These are phyloP conservation scores for Zymoseptoria ardabiliae DNA, from an alignment of 2,329 filamentous ascomycete species.

Conservation along the genomic window DNA sequence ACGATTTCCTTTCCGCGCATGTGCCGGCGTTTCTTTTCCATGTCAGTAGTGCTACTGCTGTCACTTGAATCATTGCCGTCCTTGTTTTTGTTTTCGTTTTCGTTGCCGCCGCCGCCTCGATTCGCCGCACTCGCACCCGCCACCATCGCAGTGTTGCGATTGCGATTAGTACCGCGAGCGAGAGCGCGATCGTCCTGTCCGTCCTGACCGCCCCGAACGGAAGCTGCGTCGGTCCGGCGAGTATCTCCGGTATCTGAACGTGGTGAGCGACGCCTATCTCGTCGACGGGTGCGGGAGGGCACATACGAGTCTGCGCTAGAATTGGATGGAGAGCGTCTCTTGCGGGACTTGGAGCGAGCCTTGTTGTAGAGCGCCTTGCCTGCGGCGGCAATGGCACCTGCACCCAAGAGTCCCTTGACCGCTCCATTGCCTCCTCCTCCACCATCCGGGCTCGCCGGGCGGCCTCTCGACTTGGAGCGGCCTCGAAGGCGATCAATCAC, in stretches of 20 bases:
- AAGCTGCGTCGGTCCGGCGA: constrained; percentile 29
- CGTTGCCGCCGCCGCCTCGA: constrained; percentile 3
- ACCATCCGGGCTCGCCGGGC: constrained; percentile 29
- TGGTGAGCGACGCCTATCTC: constrained; percentile 33
- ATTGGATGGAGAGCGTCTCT: constrained; percentile 38
- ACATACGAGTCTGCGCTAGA: constrained; percentile 47
- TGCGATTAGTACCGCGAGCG: constrained; percentile 36
- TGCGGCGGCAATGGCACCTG: constrained; percentile 43
- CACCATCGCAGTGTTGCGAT: constrained; percentile 35
- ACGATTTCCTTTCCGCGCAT: constrained; percentile 59
- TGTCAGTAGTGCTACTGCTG: constrained; percentile 41
- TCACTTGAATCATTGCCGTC: constrained; percentile 22
- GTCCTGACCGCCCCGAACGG: constrained; percentile 18
- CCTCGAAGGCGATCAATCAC: constrained; percentile 38
- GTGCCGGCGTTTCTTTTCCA: constrained; percentile 57
- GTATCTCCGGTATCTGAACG: constrained; percentile 34
- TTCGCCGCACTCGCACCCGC: constrained; percentile 27
- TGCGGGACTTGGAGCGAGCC: constrained; percentile 47
- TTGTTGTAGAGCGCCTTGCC: constrained; percentile 49
- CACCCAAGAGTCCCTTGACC: constrained; percentile 42
- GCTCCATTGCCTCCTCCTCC: constrained; percentile 41
- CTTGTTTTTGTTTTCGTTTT: constrained; percentile 2
- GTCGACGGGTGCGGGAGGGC: constrained; percentile 40
- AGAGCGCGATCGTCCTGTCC: constrained; percentile 27
- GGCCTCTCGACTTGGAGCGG: constrained; percentile 45